Conservation (phyloP, 2,329 filamentous ascomycete genomes). For the Chaetomiaceae sp. region DNA sequence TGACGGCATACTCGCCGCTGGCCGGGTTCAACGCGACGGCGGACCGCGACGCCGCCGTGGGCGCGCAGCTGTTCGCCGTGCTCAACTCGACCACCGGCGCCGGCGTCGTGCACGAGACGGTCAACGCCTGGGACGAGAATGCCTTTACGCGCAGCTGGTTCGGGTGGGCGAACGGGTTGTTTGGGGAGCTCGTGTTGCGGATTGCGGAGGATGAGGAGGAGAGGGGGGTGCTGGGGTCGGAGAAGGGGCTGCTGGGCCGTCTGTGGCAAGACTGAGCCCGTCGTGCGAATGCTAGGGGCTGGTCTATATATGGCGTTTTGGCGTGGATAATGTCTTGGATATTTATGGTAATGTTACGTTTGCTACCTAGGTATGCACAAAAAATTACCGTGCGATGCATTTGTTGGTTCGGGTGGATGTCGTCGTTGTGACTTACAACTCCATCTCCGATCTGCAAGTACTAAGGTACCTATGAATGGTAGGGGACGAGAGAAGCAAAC, state of each 20-base stretch:
- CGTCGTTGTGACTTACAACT: too few species aligned
- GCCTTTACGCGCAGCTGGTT: constrained; percentile 43
- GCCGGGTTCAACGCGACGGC: constrained; percentile 20
- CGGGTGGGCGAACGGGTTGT: constrained; percentile 38
- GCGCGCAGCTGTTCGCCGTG: constrained; percentile 32
- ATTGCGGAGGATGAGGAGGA: constrained; percentile 28
- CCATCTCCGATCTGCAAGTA: too few species aligned
- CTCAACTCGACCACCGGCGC: constrained; percentile 35
- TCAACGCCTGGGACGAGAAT: constrained; percentile 36
- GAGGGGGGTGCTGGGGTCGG: constrained; percentile 15
- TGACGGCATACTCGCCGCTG: constrained; percentile 36
- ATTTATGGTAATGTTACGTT: too few species aligned
- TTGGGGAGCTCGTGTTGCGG: constrained; percentile 36
- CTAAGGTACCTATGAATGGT: too few species aligned
- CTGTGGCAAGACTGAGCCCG: constrained; percentile 27
- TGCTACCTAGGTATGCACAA: too few species aligned
- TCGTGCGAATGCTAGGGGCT: too few species aligned
- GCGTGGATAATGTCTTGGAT: too few species aligned
- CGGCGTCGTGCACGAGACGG: constrained; percentile 45
- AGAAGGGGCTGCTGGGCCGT: constrained; percentile 25
- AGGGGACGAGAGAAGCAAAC: too few species aligned
- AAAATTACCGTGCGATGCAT: too few species aligned
- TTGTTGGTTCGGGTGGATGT: too few species aligned
- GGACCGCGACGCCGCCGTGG: constrained; percentile 31
- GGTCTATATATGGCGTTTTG: too few species aligned